phyloP scores from a whole-genome alignment of 148 eudicot genomes.

The Gaultheria prostrata region DNA sequence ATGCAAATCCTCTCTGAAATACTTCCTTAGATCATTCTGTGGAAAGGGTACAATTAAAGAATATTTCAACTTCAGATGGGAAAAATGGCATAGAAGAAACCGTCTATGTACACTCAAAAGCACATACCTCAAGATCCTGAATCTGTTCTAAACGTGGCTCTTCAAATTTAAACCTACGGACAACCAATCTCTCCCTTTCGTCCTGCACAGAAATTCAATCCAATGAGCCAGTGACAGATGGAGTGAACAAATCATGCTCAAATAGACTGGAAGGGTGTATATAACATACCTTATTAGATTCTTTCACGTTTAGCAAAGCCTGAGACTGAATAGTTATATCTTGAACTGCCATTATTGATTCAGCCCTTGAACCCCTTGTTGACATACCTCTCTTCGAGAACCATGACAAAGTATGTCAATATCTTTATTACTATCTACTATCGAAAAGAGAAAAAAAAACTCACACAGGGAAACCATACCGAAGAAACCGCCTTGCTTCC shows the following conservation, averaged over 20 bases:
- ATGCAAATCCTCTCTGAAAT: conserved; percentile 86
- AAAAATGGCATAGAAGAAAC: conserved; percentile 2
- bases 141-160: conserved; percentile 92
- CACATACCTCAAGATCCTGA: conserved; percentile 93
- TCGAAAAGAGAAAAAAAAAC: not conserved
- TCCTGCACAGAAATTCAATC: conserved; percentile 46
- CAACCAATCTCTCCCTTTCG: conserved; percentile 88
- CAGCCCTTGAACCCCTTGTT: conserved; percentile 66
- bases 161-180: conserved; percentile 93
- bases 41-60: conserved; percentile 4
- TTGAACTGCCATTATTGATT: conserved; percentile 73
- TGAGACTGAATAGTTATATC: conserved; percentile 85
- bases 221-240: conserved; percentile 14
- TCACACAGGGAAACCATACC: conserved; percentile 39
- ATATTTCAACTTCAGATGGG: not conserved
- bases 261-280: not conserved
- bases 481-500: conserved; percentile 63
- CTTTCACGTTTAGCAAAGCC: conserved; percentile 74
- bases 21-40: conserved; percentile 77
- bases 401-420: conserved; percentile 10
- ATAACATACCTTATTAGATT: conserved; percentile 77
- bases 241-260: not conserved
- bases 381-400: conserved; percentile 55
- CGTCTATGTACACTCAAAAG: not conserved
- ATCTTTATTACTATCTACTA: not conserved